phyloP scores from a whole-genome alignment of 2,329 filamentous ascomycete species.

The Apiospora aurea region DNA sequence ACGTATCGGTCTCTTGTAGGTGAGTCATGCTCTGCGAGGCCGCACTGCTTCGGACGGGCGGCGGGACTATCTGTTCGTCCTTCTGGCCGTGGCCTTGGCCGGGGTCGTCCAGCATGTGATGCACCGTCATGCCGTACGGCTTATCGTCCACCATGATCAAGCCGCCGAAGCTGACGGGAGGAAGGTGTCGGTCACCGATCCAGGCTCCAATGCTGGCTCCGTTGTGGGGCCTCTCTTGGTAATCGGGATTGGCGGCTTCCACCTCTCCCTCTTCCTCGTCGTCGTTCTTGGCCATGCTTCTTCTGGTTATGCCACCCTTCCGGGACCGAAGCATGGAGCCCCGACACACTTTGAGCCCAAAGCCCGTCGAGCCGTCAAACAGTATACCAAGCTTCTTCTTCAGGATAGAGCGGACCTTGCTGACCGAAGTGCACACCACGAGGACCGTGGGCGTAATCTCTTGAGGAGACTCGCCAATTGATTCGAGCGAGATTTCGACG shows the following conservation, averaged over 20 bases:
- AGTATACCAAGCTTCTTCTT: slow-evolving; percentile 70
- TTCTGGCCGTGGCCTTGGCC: slow-evolving; percentile 40
- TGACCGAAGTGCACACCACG: slow-evolving; percentile 78
- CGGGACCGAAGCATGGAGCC: slow-evolving; percentile 72
- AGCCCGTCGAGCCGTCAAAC: slow-evolving; percentile 69
- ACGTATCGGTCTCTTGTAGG: slow-evolving; percentile 45
- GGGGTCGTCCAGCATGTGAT: slow-evolving; percentile 89
- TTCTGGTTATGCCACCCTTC: slow-evolving; percentile 47
- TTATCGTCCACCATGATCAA: slow-evolving; percentile 84
- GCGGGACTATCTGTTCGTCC: slow-evolving; percentile 30
- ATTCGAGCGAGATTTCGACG: slow-evolving; percentile 79
- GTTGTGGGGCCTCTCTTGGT: slow-evolving; percentile 80
- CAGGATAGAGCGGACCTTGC: slow-evolving; percentile 74
- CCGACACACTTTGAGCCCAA: slow-evolving; percentile 74
- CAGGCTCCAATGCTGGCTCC: slow-evolving; percentile 95
- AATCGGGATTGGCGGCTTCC: slow-evolving; percentile 72
- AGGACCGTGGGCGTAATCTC: slow-evolving; percentile 76
- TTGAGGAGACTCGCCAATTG: slow-evolving; percentile 72
- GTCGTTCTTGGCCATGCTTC: slow-evolving; percentile 49
- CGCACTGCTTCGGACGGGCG: slow-evolving; percentile 37
- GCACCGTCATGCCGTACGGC: slow-evolving; percentile 93
- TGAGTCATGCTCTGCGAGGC: slow-evolving; percentile 32
- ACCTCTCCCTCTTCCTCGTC: slow-evolving; percentile 43
- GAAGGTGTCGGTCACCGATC: slow-evolving; percentile 82
- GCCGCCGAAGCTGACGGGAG: slow-evolving; percentile 90